A percentile compares a stretch with the other conserved stretches of the same genome.
These are phyloP conservation scores for Collybia sordida DNA, from an alignment of 768 basidiomycete genomes.

Conservation along the genomic window DNA sequence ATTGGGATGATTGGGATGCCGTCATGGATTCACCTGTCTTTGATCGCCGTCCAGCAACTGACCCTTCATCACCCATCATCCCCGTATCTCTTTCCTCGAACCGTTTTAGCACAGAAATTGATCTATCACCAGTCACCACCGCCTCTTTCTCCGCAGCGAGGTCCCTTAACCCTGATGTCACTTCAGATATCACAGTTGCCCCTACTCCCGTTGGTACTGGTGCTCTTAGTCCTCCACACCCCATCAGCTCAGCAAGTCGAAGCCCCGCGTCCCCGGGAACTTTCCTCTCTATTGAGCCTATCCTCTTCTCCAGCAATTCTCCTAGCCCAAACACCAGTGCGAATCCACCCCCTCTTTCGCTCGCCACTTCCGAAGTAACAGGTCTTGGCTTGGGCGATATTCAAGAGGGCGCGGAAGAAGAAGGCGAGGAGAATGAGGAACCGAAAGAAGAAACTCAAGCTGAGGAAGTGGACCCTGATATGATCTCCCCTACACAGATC, in stretches of 20 bases:
- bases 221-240: neutral
- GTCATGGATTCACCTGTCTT: constrained; percentile 42
- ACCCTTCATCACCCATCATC: constrained; percentile 5
- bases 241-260: neutral
- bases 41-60: constrained; percentile 11
- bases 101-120: neutral
- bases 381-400: constrained; percentile 52
- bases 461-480: constrained; percentile 16
- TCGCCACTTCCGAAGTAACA: constrained; percentile 19
- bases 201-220: constrained; percentile 1
- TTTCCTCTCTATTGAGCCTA: constrained; percentile 48
- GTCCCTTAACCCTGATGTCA: neutral
- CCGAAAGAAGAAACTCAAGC: constrained; percentile 2
- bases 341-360: constrained; percentile 33
- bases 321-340: constrained; percentile 30
- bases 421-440: constrained; percentile 11
- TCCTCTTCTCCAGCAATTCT: constrained; percentile 37
- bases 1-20: constrained; percentile 48
- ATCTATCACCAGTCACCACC: neutral
- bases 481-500: constrained; percentile 41
- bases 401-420: constrained; percentile 55
- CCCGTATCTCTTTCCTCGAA: constrained; percentile 2
- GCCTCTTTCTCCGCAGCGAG: neutral
- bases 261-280: constrained; percentile 13
- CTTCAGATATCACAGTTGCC: neutral